These are phyloP conservation scores for Trichaptum fuscoviolaceum DNA, from an alignment of 768 basidiomycete genomes.

Conservation along the genomic window DNA sequence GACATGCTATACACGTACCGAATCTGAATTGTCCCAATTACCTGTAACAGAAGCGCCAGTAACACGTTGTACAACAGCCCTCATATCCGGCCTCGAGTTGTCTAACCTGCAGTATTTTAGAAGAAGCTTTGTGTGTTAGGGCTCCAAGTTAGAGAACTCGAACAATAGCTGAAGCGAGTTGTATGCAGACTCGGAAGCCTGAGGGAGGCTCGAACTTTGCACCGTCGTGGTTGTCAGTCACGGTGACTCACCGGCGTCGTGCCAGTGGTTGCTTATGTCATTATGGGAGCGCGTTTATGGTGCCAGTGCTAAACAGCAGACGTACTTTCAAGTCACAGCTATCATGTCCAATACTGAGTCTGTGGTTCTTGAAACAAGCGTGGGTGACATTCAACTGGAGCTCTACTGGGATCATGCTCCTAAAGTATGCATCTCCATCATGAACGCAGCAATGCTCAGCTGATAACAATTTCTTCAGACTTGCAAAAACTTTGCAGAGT, in stretches of 20 bases:
- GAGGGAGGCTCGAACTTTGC: no score
- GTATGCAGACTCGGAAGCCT: no score
- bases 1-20: conserved; percentile 2
- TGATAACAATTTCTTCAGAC: conserved; percentile 46
- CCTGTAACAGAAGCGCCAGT: conserved; percentile 81
- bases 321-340: background rate
- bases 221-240: no score
- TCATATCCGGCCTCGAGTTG: conserved; percentile 41
- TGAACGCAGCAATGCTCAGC: conserved; percentile 5
- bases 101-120: background rate
- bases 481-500: conserved; percentile 91
- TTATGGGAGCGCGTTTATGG: no score
- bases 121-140: background rate
- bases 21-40: conserved; percentile 22
- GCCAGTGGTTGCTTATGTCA: no score
- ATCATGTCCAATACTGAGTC: conserved; percentile 32
- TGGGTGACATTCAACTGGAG: conserved; percentile 87
- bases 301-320: no score
- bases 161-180: no score
- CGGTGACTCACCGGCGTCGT: no score
- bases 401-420: conserved; percentile 93
- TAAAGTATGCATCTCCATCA: conserved; percentile 32
- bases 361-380: conserved; percentile 73
- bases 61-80: conserved; percentile 83
- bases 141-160: background rate